Evolutionary conservation across 2,329 filamentous ascomycete genomes (phyloP).

Genomic region (Elsinoe necatrix): DNA sequence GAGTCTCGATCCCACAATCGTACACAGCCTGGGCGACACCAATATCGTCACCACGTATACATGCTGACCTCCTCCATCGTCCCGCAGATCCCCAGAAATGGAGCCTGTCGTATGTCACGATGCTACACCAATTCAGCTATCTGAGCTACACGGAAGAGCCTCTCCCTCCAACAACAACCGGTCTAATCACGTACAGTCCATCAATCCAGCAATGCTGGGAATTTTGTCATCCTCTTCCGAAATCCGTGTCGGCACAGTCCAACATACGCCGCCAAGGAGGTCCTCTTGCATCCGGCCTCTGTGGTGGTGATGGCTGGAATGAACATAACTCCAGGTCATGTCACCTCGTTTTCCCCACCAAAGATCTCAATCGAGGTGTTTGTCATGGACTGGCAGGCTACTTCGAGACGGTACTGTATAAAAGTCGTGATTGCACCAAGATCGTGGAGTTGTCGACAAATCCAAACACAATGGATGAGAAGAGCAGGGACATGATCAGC

Average conservation of each 20-base stretch:
- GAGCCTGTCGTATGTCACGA: conserved; percentile 90
- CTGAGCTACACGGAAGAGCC: conserved; percentile 52
- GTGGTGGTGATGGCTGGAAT: conserved; percentile 72
- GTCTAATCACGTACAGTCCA: conserved; percentile 22
- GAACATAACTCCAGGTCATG: conserved; percentile 83
- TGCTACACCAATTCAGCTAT: conserved; percentile 82
- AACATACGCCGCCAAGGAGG: conserved; percentile 51
- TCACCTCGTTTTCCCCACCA: conserved; percentile 68
- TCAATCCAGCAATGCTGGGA: conserved; percentile 71
- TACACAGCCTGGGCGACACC: conserved; percentile 95
- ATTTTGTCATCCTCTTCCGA: conserved; percentile 66
- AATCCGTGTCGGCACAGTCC: conserved; percentile 47
- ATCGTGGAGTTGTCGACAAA: conserved; percentile 85
- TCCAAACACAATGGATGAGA: conserved; percentile 80
- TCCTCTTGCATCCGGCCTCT: conserved; percentile 58
- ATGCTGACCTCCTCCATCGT: conserved; percentile 67
- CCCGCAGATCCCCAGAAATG: conserved; percentile 61
- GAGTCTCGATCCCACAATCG: conserved; percentile 85
- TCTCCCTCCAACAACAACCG: conserved; percentile 3
- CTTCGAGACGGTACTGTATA: conserved; percentile 93
- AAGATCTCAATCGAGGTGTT: conserved; percentile 58
- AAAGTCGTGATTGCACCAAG: conserved; percentile 34
- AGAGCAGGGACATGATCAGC: conserved; percentile 96
- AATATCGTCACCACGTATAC: conserved; percentile 75
- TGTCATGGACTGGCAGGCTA: conserved; percentile 90